Percentiles rank a stretch among this genome's conserved stretches.
These are phyloP conservation scores for Sporothrix pallida DNA, from an alignment of 2,329 filamentous ascomycete genomes.

Conservation along the genomic window DNA sequence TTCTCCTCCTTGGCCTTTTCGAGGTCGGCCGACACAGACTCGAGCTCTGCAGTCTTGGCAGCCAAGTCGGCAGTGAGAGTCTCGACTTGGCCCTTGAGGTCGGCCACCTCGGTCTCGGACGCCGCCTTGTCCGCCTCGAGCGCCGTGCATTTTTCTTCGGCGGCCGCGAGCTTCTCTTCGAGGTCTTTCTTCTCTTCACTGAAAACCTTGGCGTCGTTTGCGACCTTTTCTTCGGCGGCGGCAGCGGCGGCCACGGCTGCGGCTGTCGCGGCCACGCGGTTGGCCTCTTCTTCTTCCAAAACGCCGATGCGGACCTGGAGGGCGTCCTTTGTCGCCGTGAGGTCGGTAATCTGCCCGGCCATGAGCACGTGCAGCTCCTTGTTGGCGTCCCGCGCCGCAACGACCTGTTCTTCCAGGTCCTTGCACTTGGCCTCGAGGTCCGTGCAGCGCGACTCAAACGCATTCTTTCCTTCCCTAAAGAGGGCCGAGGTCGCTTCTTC, in stretches of 20 bases:
- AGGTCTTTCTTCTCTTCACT: background rate
- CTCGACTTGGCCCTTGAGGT: background rate
- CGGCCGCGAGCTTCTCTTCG: conserved; percentile 20
- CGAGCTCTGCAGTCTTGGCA: conserved; percentile 1
- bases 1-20: conserved; percentile 26
- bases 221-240: background rate
- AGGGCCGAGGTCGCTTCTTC: background rate
- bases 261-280: background rate
- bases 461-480: conserved; percentile 21
- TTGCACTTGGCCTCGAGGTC: conserved; percentile 31
- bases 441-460: conserved; percentile 20
- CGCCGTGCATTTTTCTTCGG: background rate
- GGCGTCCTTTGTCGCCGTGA: conserved; percentile 33
- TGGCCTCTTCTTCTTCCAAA: conserved; percentile 28
- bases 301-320: conserved; percentile 32
- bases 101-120: background rate
- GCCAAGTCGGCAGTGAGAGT: conserved; percentile 18
- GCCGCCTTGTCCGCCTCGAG: conserved; percentile 29
- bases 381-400: conserved; percentile 27
- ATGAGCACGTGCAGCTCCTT: conserved; percentile 36
- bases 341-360: conserved; percentile 34
- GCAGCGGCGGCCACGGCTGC: background rate
- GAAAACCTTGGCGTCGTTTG: background rate
- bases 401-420: conserved; percentile 34
- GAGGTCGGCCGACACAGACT: background rate